Conservation (phyloP, 495 filamentous ascomycete species). For the Hyaloscypha bicolor region DNA sequence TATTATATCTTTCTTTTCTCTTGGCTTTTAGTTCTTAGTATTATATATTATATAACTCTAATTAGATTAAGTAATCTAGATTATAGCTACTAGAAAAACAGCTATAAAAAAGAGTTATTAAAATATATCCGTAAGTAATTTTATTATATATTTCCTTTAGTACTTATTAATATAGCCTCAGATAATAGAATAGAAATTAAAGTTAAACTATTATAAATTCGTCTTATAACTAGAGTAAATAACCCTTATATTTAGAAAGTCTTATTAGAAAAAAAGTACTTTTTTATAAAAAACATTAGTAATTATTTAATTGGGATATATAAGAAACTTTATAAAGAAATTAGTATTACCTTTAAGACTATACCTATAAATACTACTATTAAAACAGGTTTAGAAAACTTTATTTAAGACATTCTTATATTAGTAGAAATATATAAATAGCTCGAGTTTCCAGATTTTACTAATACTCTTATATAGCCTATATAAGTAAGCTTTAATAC, state of each 20-base stretch:
- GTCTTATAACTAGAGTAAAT: too few relatives aligned
- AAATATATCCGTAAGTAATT: conserved; percentile 2
- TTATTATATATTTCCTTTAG: conserved; percentile 10
- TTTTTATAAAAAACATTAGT: conserved; percentile 15
- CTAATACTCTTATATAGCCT: not conserved
- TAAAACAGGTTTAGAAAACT: conserved; percentile 2
- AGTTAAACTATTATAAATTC: conserved; percentile 16
- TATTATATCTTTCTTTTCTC: conserved; percentile 2
- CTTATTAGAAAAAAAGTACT: conserved; percentile 4
- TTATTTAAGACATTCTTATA: not conserved
- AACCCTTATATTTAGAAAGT: too few relatives aligned
- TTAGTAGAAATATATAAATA: conserved; percentile 3
- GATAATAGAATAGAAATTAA: conserved; percentile 11
- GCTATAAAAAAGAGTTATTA: not conserved
- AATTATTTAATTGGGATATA: conserved; percentile 11
- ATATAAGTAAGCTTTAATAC: conserved; percentile 1
- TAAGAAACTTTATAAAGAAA: conserved; percentile 16
- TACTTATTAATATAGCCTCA: conserved; percentile 9
- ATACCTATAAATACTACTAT: not conserved
- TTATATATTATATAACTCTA: conserved; percentile 12
- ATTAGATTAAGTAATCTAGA: conserved; percentile 15
- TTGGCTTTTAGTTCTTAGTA: conserved; percentile 5
- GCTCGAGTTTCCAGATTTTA: not conserved
- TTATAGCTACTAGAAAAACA: not conserved
- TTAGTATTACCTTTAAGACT: conserved; percentile 11